Percentiles rank a stretch among this genome's conserved stretches.
Evolutionary conservation across 2,329 filamentous ascomycete species (phyloP).

Genomic region (Berkeleyomyces rouxiae): DNA sequence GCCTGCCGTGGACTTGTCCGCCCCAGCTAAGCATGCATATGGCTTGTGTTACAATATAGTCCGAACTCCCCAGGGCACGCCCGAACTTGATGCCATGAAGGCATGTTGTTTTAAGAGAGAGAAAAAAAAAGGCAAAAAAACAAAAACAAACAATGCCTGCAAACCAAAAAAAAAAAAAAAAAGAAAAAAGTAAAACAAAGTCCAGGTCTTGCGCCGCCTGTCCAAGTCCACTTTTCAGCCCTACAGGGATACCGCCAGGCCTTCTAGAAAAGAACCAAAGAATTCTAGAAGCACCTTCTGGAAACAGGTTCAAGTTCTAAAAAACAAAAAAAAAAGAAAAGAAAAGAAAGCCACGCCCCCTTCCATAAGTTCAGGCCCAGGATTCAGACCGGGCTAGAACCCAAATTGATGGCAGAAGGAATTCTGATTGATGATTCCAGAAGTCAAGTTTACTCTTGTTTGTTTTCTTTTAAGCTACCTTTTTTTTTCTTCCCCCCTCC

Average conservation of each 20-base stretch:
- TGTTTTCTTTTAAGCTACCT: neutral
- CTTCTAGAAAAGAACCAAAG: neutral
- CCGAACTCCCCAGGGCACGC: neutral
- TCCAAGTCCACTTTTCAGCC: neutral
- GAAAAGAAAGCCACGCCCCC: too few species aligned
- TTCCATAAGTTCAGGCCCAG: neutral
- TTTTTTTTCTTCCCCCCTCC: neutral
- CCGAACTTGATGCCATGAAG: neutral
- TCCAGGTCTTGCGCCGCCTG: neutral
- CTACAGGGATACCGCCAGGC: neutral
- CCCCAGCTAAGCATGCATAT: neutral
- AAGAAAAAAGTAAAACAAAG: neutral
- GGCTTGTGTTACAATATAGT: neutral
- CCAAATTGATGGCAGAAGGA: neutral
- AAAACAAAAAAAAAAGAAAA: neutral
- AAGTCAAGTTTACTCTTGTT: too few species aligned
- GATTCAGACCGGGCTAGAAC: neutral
- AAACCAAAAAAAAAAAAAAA: neutral
- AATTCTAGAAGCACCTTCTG: neutral
- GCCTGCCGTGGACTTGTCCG: too few species aligned
- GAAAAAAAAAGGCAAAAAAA: neutral
- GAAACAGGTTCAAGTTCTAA: neutral
- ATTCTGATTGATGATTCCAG: too few species aligned
- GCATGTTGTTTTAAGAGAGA: neutral
- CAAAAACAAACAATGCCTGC: neutral